These are phyloP conservation scores for Mycena latifolia DNA, from an alignment of 768 basidiomycete genomes.

Conservation along the genomic window DNA sequence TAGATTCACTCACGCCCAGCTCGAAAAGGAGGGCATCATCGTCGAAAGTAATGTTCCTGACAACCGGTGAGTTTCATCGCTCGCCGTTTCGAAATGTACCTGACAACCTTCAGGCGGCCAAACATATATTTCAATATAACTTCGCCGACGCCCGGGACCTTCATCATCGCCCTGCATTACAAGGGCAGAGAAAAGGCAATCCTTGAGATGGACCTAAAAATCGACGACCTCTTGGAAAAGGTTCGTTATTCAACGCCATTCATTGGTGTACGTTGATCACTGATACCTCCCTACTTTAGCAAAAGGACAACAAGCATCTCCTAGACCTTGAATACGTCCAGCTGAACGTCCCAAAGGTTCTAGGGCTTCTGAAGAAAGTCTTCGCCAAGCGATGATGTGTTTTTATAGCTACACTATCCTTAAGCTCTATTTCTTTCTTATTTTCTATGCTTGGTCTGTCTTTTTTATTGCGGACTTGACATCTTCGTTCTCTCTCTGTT, in stretches of 20 bases:
- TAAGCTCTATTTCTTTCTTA: slow-evolving; percentile 39
- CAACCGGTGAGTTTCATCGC: slow-evolving; percentile 76
- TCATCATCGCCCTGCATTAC: slow-evolving; percentile 98
- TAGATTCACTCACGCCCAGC: slow-evolving; percentile 96
- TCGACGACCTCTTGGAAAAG: slow-evolving; percentile 98
- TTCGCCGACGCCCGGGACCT: slow-evolving; percentile 97
- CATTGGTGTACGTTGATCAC: neutral
- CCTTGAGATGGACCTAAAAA: slow-evolving; percentile 99
- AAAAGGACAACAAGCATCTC: slow-evolving; percentile 98
- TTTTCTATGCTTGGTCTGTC: slow-evolving; percentile 25
- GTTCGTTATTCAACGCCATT: slow-evolving; percentile 53
- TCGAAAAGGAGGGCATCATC: slow-evolving; percentile 99
- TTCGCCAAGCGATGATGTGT: slow-evolving; percentile 82
- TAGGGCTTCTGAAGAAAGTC: slow-evolving; percentile 93
- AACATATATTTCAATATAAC: slow-evolving; percentile 99
- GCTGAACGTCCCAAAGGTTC: slow-evolving; percentile 95
- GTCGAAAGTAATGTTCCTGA: slow-evolving; percentile 99
- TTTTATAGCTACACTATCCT: slow-evolving; percentile 42
- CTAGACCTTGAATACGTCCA: slow-evolving; percentile 98
- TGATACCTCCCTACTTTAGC: slow-evolving; percentile 59
- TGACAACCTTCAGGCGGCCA: slow-evolving; percentile 72
- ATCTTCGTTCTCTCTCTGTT: slow-evolving; percentile 29
- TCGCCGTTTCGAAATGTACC: slow-evolving; percentile 18
- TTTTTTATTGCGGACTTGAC: slow-evolving; percentile 32
- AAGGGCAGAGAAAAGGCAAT: slow-evolving; percentile 99